Base-by-base conservation (phyloP, 805 yeast genomes). In the Naumovozyma castellii region DNA sequence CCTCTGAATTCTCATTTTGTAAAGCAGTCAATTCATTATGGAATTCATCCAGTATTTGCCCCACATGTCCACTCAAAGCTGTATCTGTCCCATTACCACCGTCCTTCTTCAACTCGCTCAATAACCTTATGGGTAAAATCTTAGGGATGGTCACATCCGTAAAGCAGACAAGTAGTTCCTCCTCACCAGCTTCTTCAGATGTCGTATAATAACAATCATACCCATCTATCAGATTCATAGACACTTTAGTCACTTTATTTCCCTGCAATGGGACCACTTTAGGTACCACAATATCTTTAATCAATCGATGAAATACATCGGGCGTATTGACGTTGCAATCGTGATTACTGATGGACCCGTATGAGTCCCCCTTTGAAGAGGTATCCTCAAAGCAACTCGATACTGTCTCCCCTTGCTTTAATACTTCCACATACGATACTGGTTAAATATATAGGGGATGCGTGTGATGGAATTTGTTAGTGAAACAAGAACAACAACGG, bases 181-280 rank as follows among this genome's bases (percentile, higher is more conserved):
- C 38, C 18, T 40, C 44, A 3, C 38, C 35, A 14, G 46, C 27
- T 10, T 41, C 43, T 4, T 39, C 35, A n/a, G 47, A 39, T 2
- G 61, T 59, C 3, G 62, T 51, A 40, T 59, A 57, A 42, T 56
- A 59, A 39, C 62, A 59, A n/a, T 59, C 62, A 36, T 41, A 59
- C 4, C 56, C 62, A 37, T 59, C 62, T n/a, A 57, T 44, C 30
- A 57, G 38, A 30, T 52, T 45, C 30, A 45, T 40, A 4, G 62
- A 50, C n/a, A 57, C 48, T 36, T 59, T 59, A 2, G 62, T 59
- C 10, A 59, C 62, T 43, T 57, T 59, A 38, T 59, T 59, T 5
- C 64, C 64, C 22, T 45, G 47, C 10, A 54, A 37, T 5, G 51
- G 54, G 9, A 52, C 48, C 5, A 57, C 61, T 40, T 56, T 57